Evolutionary conservation across 345 rosid species (phyloP).

Genomic region (Sisymbrium altissimum): DNA sequence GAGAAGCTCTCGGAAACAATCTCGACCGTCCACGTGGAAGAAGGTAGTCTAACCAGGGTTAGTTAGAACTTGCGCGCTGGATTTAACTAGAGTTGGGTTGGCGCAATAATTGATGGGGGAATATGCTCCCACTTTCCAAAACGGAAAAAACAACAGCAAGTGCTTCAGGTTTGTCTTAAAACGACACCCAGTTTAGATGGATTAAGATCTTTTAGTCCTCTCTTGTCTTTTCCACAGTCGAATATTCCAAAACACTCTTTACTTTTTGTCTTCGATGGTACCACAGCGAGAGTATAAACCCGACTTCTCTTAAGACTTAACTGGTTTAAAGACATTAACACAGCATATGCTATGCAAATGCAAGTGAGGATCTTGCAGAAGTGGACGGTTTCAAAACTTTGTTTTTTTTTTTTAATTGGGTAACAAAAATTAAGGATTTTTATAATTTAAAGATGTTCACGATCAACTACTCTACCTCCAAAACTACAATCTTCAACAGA

Average conservation of each 20-base stretch:
- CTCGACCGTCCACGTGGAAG: slow-evolving; percentile 55
- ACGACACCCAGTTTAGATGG: slow-evolving; percentile 25
- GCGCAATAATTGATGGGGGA: slow-evolving; percentile 34
- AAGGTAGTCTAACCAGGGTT: slow-evolving; percentile 29
- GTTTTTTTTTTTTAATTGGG: background rate
- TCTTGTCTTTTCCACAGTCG: background rate
- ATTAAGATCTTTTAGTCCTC: no score
- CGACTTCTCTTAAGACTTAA: background rate
- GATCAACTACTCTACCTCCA: slow-evolving; percentile 21
- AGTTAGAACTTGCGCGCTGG: slow-evolving; percentile 23
- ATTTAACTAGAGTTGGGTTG: slow-evolving; percentile 42
- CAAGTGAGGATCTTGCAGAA: background rate
- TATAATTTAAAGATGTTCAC: background rate
- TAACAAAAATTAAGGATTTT: background rate
- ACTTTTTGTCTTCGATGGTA: background rate
- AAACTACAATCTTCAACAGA: slow-evolving; percentile 13
- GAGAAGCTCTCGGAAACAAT: slow-evolving; percentile 24
- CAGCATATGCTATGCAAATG: background rate
- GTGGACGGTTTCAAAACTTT: background rate
- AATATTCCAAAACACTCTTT: background rate
- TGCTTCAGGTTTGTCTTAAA: background rate
- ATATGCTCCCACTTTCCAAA: slow-evolving; percentile 15
- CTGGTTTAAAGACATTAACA: background rate
- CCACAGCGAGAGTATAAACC: background rate
- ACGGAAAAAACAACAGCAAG: background rate